Evolutionary conservation across 331 rosid species (phyloP), one percentile per base, ranked within the genome.

Genomic region (Cydonia oblonga): DNA sequence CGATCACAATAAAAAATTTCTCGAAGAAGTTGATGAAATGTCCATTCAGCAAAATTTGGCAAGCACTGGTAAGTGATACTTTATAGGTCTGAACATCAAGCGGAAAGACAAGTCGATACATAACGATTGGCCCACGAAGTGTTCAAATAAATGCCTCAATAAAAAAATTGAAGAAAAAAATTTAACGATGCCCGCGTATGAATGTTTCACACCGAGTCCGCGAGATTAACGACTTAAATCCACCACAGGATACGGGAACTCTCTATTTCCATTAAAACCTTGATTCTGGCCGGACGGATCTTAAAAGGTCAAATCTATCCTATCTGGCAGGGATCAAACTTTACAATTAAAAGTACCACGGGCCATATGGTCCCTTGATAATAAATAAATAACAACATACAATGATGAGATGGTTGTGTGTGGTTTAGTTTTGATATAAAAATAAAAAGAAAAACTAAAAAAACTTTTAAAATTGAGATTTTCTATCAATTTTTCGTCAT

Each of bases 211-310:
- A 44, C 0, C 19, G 3, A 46, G n/a, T 15, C 3, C 1, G 1
- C 7, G 6, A 15, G n/a, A 15, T 46, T 46, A 14, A 2, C 2
- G 3, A 0, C 8, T 1, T 44, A 1, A 0, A 44, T 44, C 52
- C 1, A 14, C 19, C 52, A 14, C 18, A 13, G 16, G 16, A 13
- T 42, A 42, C 51, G 1, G 18, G 3, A 15, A 5, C n/a, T 46
- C 52, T 46, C 4, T 15, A 14, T 46, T 46, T 46, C 3, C 3
- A 5, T 46, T 15, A 46, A 44, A 44, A 44, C 52, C 52, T 46
- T 46, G 52, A 46, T 15, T 15, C 52, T 46, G 42, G 88, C 63
- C 69, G 16, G n/a, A 73, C 69, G 53, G 49, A 75, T 75, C 51
- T 38, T 58, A 62, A 22, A 68, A 14, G 58, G 71, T 57, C 60